Percentiles rank a stretch among this genome's conserved stretches.
phyloP scores from a whole-genome alignment of 179 eudicot genomes.

The Monotropa hypopitys region DNA sequence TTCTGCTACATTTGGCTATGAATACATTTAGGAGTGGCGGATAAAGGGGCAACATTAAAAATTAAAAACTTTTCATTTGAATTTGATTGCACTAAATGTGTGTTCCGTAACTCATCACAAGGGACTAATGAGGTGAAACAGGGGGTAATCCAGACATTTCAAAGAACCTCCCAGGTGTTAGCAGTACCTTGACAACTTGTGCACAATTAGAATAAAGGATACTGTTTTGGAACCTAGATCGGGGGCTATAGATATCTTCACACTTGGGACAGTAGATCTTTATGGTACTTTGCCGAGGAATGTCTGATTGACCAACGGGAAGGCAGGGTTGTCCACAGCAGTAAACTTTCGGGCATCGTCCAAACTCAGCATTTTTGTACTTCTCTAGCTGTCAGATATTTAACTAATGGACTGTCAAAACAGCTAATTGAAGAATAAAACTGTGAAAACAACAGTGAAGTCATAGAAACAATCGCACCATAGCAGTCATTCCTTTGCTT shows the following conservation, averaged over 20 bases:
- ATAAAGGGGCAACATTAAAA: not conserved
- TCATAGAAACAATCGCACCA: slow-evolving; percentile 28
- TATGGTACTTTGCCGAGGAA: slow-evolving; percentile 20
- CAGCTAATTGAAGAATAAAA: not conserved
- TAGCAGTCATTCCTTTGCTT: slow-evolving; percentile 71
- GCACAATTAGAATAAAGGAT: slow-evolving; percentile 11
- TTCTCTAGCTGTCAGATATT: slow-evolving; percentile 17
- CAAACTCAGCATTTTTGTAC: slow-evolving; percentile 24
- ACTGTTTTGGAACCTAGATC: slow-evolving; percentile 16
- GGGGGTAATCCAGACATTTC: too few relatives aligned
- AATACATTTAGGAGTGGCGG: not conserved
- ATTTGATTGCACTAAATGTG: not conserved
- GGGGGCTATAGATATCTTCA: slow-evolving; percentile 24
- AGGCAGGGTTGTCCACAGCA: slow-evolving; percentile 28
- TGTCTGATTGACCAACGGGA: slow-evolving; percentile 27
- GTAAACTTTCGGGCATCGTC: slow-evolving; percentile 25
- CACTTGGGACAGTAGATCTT: slow-evolving; percentile 27
- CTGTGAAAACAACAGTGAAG: not conserved
- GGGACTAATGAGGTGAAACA: not conserved
- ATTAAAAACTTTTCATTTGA: not conserved
- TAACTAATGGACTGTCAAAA: not conserved
- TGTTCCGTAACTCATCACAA: not conserved
- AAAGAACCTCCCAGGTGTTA: too few relatives aligned
- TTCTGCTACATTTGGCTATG: not conserved
- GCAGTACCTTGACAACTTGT: too few relatives aligned